Evolutionary conservation across 208 protist species (phyloP).

Genomic region (Borovskyia barvae): DNA sequence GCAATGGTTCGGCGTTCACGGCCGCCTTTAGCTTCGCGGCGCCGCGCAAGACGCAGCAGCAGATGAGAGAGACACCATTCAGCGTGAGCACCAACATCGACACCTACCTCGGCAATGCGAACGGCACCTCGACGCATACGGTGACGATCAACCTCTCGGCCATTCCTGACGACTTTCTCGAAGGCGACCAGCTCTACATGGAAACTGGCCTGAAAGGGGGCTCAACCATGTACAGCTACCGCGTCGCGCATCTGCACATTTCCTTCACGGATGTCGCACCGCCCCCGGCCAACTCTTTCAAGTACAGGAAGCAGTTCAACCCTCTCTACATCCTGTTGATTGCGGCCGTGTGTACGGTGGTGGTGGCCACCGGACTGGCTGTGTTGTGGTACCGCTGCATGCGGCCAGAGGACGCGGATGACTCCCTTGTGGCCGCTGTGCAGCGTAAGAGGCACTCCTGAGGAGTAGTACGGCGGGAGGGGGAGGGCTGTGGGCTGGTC

Average conservation of each 20-base stretch:
- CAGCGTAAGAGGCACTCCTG: constrained; percentile 28
- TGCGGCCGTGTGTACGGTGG: constrained; percentile 13
- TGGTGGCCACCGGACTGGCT: constrained; percentile 20
- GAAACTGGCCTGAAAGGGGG: constrained; percentile 35
- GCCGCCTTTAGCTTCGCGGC: constrained; percentile 28
- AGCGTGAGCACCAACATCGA: neutral
- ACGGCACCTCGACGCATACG: constrained; percentile 22
- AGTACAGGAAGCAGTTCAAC: constrained; percentile 26
- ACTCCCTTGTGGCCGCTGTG: constrained; percentile 22
- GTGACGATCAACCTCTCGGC: constrained; percentile 24
- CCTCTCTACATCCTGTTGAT: constrained; percentile 34
- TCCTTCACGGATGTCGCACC: constrained; percentile 31
- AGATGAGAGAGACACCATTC: constrained; percentile 6
- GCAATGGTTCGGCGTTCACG: constrained; percentile 1
- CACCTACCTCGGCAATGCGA: constrained; percentile 25
- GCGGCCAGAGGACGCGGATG: constrained; percentile 24
- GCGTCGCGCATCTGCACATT: constrained; percentile 43
- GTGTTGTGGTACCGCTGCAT: constrained; percentile 44
- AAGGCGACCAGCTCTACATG: constrained; percentile 52
- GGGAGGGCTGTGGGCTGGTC: neutral
- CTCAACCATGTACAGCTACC: constrained; percentile 15
- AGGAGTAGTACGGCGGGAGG: neutral
- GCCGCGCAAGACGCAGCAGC: constrained; percentile 13
- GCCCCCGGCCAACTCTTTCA: constrained; percentile 18
- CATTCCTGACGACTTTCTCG: constrained; percentile 31